Evolutionary conservation across 2,329 filamentous ascomycete species (phyloP).

Genomic region (Endocalyx cinctus): DNA sequence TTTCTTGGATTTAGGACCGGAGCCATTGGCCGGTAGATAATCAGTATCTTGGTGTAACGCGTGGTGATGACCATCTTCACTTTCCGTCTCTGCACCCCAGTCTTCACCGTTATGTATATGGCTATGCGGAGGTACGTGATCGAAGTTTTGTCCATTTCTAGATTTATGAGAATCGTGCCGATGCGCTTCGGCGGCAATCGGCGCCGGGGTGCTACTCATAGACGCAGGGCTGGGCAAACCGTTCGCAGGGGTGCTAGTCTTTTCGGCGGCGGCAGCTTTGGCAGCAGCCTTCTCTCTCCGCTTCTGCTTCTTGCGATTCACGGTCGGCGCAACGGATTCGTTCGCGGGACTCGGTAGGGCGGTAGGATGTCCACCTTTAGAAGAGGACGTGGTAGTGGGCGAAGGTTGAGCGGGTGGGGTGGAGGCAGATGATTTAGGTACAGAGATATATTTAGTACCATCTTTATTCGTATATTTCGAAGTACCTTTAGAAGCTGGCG

Average conservation of each 20-base stretch:
- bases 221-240: conserved; percentile 35
- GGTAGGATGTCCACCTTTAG: conserved; percentile 29
- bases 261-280: conserved; percentile 56
- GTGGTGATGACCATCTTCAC: conserved; percentile 48
- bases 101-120: conserved; percentile 40
- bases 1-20: conserved; percentile 49
- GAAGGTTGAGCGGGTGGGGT: conserved; percentile 51
- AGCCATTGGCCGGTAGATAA: conserved; percentile 32
- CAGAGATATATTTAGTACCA: conserved; percentile 64
- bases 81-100: conserved; percentile 51
- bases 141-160: conserved; percentile 6
- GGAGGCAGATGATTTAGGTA: conserved; percentile 50
- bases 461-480: conserved; percentile 65
- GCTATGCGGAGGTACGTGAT: conserved; percentile 8
- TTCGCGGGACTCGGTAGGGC: conserved; percentile 18
- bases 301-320: conserved; percentile 95
- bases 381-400: conserved; percentile 38
- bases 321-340: conserved; percentile 38
- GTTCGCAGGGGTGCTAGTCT: conserved; percentile 37
- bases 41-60: conserved; percentile 37
- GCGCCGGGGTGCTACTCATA: conserved; percentile 20
- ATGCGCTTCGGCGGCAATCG: conserved; percentile 10
- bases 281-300: conserved; percentile 81
- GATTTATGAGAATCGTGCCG: conserved; percentile 11
- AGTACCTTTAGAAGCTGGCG: conserved; percentile 47